Conservation (phyloP, 2,329 filamentous ascomycete genomes). For the Fusarium goolgardi region DNA sequence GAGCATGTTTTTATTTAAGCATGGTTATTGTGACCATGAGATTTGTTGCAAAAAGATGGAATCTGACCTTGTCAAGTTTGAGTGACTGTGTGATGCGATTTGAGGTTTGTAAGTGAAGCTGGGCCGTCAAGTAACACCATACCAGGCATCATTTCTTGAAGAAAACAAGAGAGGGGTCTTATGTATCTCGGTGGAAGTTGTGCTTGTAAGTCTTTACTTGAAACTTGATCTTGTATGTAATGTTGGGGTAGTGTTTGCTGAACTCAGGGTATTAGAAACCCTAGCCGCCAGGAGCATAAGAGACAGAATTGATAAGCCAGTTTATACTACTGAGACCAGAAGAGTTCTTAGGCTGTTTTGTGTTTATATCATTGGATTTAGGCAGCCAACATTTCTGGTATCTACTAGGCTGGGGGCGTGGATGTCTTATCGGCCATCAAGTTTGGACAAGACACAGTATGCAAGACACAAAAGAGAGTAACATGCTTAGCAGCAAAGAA, state of each 20-base stretch:
- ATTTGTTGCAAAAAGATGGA: conserved; percentile 36
- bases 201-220: neutral
- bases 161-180: neutral
- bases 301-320: too few species aligned
- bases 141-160: neutral
- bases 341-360: too few species aligned
- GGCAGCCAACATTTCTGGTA: too few species aligned
- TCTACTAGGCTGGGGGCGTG: neutral
- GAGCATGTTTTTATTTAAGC: conserved; percentile 38
- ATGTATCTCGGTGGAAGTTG: too few species aligned
- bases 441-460: neutral
- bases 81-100: neutral
- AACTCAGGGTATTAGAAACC: too few species aligned
- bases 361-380: too few species aligned
- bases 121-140: neutral
- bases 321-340: too few species aligned
- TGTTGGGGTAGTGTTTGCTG: neutral
- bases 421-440: neutral
- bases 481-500: neutral
- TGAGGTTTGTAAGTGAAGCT: neutral
- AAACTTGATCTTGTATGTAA: neutral
- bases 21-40: conserved; percentile 35
- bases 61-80: conserved; percentile 10
- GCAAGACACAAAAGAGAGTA: neutral
- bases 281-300: too few species aligned